Evolutionary conservation across 2,329 filamentous ascomycete species (phyloP), one percentile per base, ranked within the genome.

Genomic region (Penicillium sclerotiorum): DNA sequence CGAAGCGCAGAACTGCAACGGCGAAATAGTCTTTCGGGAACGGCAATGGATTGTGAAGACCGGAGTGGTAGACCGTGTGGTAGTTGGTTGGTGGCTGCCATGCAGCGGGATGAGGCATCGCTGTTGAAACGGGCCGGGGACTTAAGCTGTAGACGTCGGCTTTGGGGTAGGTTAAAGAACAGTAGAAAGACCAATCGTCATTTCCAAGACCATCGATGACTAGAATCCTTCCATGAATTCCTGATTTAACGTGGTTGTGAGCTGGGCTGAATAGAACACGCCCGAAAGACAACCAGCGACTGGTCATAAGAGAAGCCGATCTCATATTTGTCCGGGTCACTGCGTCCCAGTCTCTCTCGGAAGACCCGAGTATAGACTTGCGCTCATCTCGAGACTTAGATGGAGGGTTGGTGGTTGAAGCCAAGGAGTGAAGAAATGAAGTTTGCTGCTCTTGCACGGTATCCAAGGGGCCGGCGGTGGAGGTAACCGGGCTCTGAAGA

Each of bases 131-230:
- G 4, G 65, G 67, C 17, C 69, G 68, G 23, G 68, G 62, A 22
- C 63, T 70, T 25, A 79, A 60, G 45, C 70, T 75, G 58, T 78
- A 77, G 3, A 79, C 68, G 18, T 70, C 69, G 0, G 74, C 73
- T 48, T 69, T 67, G 5, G 74, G 72, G 46, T 78, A 78, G 2
- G 75, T 77, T 41, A 78, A 62, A 12, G 76, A 73, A 57, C 76
- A 78, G 56, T 79, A 78, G 56, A 77, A 78, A 8, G 76, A 78
- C 76, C 76, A 79, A 50, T 79, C 76, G 46, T 77, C 75, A 45
- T 77, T 78, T n/a, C 75, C 76, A 15, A 79, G 63, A 11, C 76
- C 76, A 53, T 79, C 76, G 38, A 79, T 71, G 20, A 79, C 73
- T 27, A 79, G 67, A 17, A 78, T 74, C 36, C 73, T 69, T 18